phyloP scores from a whole-genome alignment of 192 early-diverging fungal genomes.

The Endogone sp. region DNA sequence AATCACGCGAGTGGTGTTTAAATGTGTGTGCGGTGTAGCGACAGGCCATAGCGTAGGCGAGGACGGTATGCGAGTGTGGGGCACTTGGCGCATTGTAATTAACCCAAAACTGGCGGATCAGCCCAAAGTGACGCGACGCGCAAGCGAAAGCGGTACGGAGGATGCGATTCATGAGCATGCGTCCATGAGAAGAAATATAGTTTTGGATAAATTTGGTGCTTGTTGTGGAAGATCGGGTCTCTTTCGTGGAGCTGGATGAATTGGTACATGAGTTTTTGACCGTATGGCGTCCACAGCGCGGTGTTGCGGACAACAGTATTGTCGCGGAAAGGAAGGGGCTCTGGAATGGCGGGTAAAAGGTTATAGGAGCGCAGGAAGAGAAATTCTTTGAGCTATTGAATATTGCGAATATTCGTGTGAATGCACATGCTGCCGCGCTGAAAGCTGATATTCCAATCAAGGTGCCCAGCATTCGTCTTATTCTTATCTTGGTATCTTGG shows the following conservation, averaged over 20 bases:
- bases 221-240: not conserved
- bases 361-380: not conserved
- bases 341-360: not conserved
- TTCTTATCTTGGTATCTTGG: no score
- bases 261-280: not conserved
- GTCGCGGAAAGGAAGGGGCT: not conserved
- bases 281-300: not conserved
- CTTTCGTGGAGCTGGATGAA: not conserved
- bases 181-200: not conserved
- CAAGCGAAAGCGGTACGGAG: not conserved
- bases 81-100: not conserved
- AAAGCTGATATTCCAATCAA: not conserved
- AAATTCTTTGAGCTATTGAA: not conserved
- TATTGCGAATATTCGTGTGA: not conserved
- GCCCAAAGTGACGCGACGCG: not conserved
- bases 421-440: not conserved
- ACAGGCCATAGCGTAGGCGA: not conserved
- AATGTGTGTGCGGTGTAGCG: not conserved
- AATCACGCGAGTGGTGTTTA: not conserved
- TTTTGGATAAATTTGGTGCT: not conserved
- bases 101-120: not conserved
- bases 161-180: not conserved
- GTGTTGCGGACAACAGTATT: not conserved
- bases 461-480: no score
- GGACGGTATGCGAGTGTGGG: not conserved